Conservation (phyloP, 2,329 filamentous ascomycete genomes). For the Torrubiella hemipterigena region DNA sequence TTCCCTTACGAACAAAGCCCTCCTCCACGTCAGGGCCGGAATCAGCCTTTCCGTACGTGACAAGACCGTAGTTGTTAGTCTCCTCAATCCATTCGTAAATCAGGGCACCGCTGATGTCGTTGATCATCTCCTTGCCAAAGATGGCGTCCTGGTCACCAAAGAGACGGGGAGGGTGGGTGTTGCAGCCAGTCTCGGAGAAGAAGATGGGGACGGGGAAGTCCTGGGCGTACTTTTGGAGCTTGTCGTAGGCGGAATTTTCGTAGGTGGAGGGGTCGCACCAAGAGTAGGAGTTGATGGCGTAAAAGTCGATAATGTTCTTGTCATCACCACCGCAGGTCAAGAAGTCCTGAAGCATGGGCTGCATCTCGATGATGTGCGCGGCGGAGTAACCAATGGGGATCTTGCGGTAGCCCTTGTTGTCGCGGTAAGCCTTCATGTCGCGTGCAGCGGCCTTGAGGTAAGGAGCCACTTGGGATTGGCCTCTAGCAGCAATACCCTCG, state of each 20-base stretch:
- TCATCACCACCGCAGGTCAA: slow-evolving; percentile 64
- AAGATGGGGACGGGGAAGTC: slow-evolving; percentile 75
- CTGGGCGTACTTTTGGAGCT: slow-evolving; percentile 53
- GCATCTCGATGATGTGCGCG: slow-evolving; percentile 63
- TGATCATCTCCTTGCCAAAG: slow-evolving; percentile 60
- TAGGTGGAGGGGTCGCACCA: slow-evolving; percentile 57
- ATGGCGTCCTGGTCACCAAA: slow-evolving; percentile 68
- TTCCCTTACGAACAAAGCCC: slow-evolving; percentile 60
- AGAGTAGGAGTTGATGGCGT: slow-evolving; percentile 74
- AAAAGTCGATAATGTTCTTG: slow-evolving; percentile 68
- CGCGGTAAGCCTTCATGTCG: slow-evolving; percentile 73
- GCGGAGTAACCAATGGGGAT: slow-evolving; percentile 83
- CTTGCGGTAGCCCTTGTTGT: slow-evolving; percentile 62
- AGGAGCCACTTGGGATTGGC: slow-evolving; percentile 54
- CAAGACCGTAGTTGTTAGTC: slow-evolving; percentile 68
- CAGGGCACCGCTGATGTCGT: slow-evolving; percentile 63
- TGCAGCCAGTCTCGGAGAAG: slow-evolving; percentile 85
- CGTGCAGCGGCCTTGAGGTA: slow-evolving; percentile 73
- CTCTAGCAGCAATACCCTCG: slow-evolving; percentile 60
- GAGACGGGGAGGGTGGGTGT: slow-evolving; percentile 44
- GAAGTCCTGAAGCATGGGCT: slow-evolving; percentile 55
- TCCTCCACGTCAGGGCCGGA: slow-evolving; percentile 47
- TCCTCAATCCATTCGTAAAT: slow-evolving; percentile 89
- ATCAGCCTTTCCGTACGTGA: slow-evolving; percentile 57
- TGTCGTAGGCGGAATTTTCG: slow-evolving; percentile 53